phyloP scores from a whole-genome alignment of 129 eudicot species.

The Saussurea involucrata region DNA sequence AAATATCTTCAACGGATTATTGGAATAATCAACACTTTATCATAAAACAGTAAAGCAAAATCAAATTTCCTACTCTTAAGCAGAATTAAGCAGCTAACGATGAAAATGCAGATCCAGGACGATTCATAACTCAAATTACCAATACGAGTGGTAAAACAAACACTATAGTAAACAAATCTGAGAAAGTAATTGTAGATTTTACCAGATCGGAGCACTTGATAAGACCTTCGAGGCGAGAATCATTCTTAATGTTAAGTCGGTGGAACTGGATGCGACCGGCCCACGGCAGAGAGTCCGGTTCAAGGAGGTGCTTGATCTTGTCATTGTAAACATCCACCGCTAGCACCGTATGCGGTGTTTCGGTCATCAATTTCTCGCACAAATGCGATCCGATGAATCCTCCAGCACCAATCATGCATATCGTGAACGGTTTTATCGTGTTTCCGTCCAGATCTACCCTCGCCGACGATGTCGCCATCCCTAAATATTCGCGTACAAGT shows the following conservation, averaged over 20 bases:
- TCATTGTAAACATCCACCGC: conserved; percentile 94
- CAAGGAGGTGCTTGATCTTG: conserved; percentile 94
- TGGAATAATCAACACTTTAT: neutral
- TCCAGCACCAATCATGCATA: conserved; percentile 98
- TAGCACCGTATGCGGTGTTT: conserved; percentile 74
- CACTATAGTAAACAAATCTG: neutral
- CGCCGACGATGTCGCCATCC: conserved; percentile 33
- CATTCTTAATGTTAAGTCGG: conserved; percentile 88
- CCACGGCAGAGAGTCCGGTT: conserved; percentile 70
- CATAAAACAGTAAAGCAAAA: neutral
- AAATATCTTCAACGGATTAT: neutral
- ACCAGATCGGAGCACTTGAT: conserved; percentile 96
- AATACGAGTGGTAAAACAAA: neutral
- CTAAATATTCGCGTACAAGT: neutral
- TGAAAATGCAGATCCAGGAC: conserved; percentile 16
- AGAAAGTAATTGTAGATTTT: neutral
- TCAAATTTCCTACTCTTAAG: neutral
- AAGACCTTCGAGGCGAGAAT: conserved; percentile 97
- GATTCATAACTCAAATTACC: neutral
- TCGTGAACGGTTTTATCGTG: conserved; percentile 63
- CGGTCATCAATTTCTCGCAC: conserved; percentile 83
- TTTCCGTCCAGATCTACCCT: conserved; percentile 96
- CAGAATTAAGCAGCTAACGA: neutral
- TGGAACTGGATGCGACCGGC: conserved; percentile 88
- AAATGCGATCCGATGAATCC: conserved; percentile 98